Percentiles rank a stretch among this genome's conserved stretches.
Evolutionary conservation across 2,329 filamentous ascomycete genomes (phyloP).

Genomic region (Blastomyces silverae): DNA sequence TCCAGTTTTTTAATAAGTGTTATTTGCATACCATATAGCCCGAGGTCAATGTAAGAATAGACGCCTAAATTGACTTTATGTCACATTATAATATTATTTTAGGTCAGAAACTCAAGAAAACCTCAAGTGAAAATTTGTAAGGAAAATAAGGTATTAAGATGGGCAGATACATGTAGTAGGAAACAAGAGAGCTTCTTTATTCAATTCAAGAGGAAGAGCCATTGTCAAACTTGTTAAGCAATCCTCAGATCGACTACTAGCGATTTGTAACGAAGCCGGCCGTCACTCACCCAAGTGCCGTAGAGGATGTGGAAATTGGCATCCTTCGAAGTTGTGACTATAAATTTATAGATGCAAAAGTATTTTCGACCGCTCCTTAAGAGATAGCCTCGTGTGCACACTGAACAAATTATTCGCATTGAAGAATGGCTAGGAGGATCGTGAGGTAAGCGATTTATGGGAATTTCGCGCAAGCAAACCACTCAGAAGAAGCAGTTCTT

Average conservation of each 20-base stretch:
- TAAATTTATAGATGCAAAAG: not conserved
- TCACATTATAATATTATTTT: not conserved
- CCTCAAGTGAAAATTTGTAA: not conserved
- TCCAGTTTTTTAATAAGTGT: not conserved
- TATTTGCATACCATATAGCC: not conserved
- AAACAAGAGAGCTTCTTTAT: not conserved
- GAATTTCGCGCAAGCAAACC: not conserved
- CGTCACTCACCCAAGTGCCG: not conserved
- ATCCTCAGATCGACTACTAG: not conserved
- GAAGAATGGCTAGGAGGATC: not conserved
- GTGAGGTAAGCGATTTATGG: not conserved
- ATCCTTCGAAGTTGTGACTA: not conserved
- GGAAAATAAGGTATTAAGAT: not conserved
- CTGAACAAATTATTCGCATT: not conserved
- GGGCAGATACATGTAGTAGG: not conserved
- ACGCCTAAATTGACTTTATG: not conserved
- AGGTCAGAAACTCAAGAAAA: not conserved
- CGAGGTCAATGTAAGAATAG: not conserved
- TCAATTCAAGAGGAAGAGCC: not conserved
- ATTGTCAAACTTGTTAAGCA: not conserved
- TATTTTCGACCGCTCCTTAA: not conserved
- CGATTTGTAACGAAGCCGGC: not conserved
- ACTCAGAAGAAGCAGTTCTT: not conserved
- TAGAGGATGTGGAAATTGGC: not conserved
- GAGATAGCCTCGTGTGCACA: not conserved